These are phyloP conservation scores for Clavispora santaluciae DNA, from an alignment of 805 yeast species.

Conservation along the genomic window DNA sequence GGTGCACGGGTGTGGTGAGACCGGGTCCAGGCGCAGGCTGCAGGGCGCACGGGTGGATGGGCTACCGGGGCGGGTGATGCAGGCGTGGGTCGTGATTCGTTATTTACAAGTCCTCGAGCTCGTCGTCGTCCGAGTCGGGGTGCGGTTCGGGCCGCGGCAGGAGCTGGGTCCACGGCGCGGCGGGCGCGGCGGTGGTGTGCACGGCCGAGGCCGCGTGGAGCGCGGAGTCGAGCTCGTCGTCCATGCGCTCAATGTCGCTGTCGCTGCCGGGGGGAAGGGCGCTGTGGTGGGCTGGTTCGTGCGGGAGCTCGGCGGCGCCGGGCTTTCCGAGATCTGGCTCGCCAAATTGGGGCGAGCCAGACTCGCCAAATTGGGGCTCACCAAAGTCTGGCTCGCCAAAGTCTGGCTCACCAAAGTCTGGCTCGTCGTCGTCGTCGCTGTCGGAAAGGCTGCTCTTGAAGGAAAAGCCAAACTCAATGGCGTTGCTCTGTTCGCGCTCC, in stretches of 20 bases:
- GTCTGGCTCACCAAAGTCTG: conserved; percentile 5
- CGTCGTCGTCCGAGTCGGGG: conserved; percentile 12
- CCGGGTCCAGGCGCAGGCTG: neutral
- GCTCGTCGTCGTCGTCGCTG: conserved; percentile 11
- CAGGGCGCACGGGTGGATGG: neutral
- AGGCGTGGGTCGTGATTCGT: neutral
- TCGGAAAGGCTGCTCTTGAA: conserved; percentile 20
- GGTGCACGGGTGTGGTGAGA: neutral
- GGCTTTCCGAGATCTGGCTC: conserved; percentile 8
- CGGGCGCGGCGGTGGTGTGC: neutral
- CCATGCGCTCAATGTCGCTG: neutral
- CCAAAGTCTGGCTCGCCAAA: conserved; percentile 8
- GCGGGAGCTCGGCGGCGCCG: neutral
- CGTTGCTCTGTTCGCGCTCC: conserved; percentile 27
- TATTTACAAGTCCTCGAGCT: conserved; percentile 7
- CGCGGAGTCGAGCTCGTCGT: neutral
- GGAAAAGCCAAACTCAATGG: conserved; percentile 29
- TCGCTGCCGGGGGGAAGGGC: neutral
- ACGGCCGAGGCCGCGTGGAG: neutral
- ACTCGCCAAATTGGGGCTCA: conserved; percentile 11
- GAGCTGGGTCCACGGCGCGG: neutral
- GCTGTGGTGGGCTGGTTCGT: no score
- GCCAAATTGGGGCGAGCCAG: conserved; percentile 1
- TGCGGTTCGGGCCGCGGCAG: neutral
- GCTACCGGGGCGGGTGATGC: neutral